These are phyloP conservation scores for grape (Vitis vinifera) DNA, from an alignment of 164 flowering plant species.

Conservation along the genomic window ASM3070453v1 NC_081822.1:7037001-7037500, in stretches of 20 bases:
- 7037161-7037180: not conserved
- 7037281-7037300: not conserved
- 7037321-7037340: too few species aligned
- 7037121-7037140: not conserved
- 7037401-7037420: slow-evolving; percentile 50
- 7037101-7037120: too few species aligned
- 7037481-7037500: slow-evolving; percentile 26
- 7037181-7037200: not conserved
- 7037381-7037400: not conserved
- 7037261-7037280: not conserved
- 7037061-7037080: not conserved
- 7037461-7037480: slow-evolving; percentile 34
- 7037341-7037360: too few species aligned
- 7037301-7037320: not conserved
- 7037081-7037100: too few species aligned
- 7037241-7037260: not conserved
- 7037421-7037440: slow-evolving; percentile 48
- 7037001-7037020: too few species aligned
- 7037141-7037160: too few species aligned
- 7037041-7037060: too few species aligned
- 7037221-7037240: not conserved
- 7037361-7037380: too few species aligned
- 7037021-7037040: too few species aligned
- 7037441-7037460: slow-evolving; percentile 62
- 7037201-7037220: not conserved